Conservation (phyloP, 2,329 filamentous ascomycete species). For the Scedosporium minutisporum region DNA sequence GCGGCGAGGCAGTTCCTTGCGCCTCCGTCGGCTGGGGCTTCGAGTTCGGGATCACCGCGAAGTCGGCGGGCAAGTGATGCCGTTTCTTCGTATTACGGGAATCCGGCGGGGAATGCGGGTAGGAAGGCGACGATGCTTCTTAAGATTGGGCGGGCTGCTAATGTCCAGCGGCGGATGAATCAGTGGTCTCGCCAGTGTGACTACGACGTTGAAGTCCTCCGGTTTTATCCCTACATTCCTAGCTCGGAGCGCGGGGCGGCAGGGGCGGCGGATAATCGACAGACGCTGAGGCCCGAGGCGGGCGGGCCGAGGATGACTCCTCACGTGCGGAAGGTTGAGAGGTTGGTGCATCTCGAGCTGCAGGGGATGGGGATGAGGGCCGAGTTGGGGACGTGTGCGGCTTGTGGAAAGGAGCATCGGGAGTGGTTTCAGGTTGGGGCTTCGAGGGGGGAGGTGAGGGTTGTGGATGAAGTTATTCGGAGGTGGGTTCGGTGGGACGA, state of each 20-base stretch:
- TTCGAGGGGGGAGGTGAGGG: slow-evolving; percentile 56
- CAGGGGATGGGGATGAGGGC: slow-evolving; percentile 46
- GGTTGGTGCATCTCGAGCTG: slow-evolving; percentile 86
- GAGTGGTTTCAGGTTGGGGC: slow-evolving; percentile 95
- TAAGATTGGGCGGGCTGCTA: slow-evolving; percentile 60
- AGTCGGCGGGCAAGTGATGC: slow-evolving; percentile 44
- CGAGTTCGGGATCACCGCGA: slow-evolving; percentile 12
- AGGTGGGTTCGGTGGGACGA: slow-evolving; percentile 84
- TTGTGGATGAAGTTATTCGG: slow-evolving; percentile 60
- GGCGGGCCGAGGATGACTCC: slow-evolving; percentile 59
- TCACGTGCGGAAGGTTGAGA: slow-evolving; percentile 79
- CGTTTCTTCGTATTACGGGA: slow-evolving; percentile 23
- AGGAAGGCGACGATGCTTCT: slow-evolving; percentile 52
- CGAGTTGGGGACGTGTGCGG: slow-evolving; percentile 52
- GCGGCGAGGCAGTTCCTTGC: slow-evolving; percentile 49
- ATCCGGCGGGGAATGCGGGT: slow-evolving; percentile 28
- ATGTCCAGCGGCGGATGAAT: slow-evolving; percentile 83
- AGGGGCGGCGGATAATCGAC: not conserved
- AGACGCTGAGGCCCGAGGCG: not conserved
- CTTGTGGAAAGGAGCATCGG: slow-evolving; percentile 75
- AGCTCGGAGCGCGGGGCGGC: slow-evolving; percentile 20
- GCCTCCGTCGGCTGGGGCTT: slow-evolving; percentile 27
- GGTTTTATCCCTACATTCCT: slow-evolving; percentile 79
- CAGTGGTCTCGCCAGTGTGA: slow-evolving; percentile 93
- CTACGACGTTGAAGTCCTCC: slow-evolving; percentile 75